Percentiles rank a stretch among this genome's conserved stretches.
These are phyloP conservation scores for Trichoderma guizhouense DNA, from an alignment of 2,329 filamentous ascomycete species.

Conservation along the genomic window DNA sequence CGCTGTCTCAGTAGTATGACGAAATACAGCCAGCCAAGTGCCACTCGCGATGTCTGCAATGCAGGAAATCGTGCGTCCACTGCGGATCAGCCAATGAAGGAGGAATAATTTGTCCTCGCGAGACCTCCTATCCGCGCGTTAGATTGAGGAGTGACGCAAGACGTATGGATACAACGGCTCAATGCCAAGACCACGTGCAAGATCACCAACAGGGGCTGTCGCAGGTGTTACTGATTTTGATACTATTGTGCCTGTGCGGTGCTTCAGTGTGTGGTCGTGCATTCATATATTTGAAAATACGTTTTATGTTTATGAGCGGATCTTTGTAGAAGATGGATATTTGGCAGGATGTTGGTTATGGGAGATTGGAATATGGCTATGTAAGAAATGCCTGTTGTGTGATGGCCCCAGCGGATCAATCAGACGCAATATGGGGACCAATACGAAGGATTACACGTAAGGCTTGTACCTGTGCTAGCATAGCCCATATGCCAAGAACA, in stretches of 20 bases:
- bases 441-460: background rate
- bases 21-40: background rate
- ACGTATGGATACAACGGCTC: background rate
- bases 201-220: background rate
- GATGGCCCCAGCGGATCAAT: background rate
- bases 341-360: background rate
- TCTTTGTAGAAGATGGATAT: background rate
- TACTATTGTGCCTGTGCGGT: background rate
- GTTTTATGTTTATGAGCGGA: background rate
- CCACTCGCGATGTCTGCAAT: background rate
- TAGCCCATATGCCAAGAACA: background rate
- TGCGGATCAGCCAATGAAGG: background rate
- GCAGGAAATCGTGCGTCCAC: background rate
- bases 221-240: background rate
- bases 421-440: background rate
- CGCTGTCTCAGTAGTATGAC: background rate
- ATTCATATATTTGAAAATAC: background rate
- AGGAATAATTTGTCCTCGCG: background rate
- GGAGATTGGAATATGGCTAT: background rate
- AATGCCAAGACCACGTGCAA: conserved; percentile 1
- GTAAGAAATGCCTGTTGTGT: background rate
- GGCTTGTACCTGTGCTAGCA: background rate
- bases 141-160: conserved; percentile 5
- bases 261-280: background rate
- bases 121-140: conserved; percentile 11